Evolutionary conservation across 768 basidiomycete genomes (phyloP), one percentile per base, ranked within the genome.

Genomic region (Gloeopeniophorella convolvens): DNA sequence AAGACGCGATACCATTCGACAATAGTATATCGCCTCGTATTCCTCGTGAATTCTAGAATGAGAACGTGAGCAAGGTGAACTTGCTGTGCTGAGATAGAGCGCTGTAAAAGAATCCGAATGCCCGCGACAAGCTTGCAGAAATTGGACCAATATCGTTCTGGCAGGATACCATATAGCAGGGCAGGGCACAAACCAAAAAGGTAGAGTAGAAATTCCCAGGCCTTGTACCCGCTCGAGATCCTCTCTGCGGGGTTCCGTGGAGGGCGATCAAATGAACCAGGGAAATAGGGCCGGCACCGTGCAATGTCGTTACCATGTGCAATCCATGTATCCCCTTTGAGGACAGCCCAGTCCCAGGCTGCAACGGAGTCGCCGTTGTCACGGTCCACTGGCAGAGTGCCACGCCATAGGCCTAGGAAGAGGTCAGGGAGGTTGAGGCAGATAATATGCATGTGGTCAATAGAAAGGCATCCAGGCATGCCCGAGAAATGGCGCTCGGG

Each of bases 231-330:
- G 24, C 60, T 64, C 3, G 63, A 54, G 45, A 74, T 65, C 48
- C 74, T 74, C 34, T 67, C 60, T 0, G 70, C 70, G n/a, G 62
- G 61, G 48, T 75, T 70, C 0, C 69, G 64, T 2, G 71, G 75
- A 8, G 71, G 67, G 6, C 67, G 61, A 56, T 72, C 68, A 59
- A 72, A 73, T 0, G 66, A 72, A 0, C 64, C 62, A 23, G 71
- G 72, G 16, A 73, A 56, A 45, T 68, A 73, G 2, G 58, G 57
- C 0, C n/a, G 35, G 20, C n/a, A n/a, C n/a, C n/a, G n/a, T n/a
- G n/a, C 69, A n/a, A 75, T 68, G 0, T 26, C 50, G 26, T 52
- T 43, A 0, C 72, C 71, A 56, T 74, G 72, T 2, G 31, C 30
- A 10, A 59, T 60, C 74, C 75, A 76, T 1, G 48, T 27, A 2